Base-by-base conservation (phyloP, 352 stramenopile genomes). In the Plasmopara viticola region DNA sequence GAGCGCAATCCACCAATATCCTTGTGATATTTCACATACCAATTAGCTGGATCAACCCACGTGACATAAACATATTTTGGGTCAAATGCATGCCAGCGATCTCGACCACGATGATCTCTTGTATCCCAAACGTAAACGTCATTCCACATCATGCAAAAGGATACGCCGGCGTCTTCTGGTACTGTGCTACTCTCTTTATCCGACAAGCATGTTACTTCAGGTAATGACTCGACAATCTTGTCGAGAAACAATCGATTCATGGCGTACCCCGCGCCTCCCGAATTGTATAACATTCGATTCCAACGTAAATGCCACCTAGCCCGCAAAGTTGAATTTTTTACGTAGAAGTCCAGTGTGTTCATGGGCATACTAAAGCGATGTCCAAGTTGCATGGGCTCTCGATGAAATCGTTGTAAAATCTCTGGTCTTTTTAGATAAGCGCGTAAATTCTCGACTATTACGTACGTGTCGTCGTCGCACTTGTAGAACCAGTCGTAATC, bases 401-500 rank as follows among this genome's bases (percentile, higher is more conserved):
- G 53, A 33, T 68, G 41, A 17, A 72, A 64, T 29, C 60, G 60
- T 47, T 76, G 75, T 18, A 86, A 15, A 34, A 90, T 75, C 65
- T 90, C 74, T 0, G 76, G 79, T 14, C 74, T 68, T 9, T 56
- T 51, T 2, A 90, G 49, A 51, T 86, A 90, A 41, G 53, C 48
- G 6, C 68, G 68, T 39, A 90, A 60, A 53, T 90, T 90, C 45
- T 90, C 80, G 15, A 88, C 37, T 12, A 90, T 66, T 30, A 82
- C 71, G 59, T 85, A 90, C 6, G 80, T 78, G 42, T 90, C 80
- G 51, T 90, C 80, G 53, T 90, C 80, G 4, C 72, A 69, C 56
- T 90, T 90, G 67, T 88, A 90, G 57, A 90, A 87, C 80, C 80
- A 90, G 63, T 90, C 80, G 48, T 75, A 90, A 40, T 81, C 77